Conservation (phyloP, 225 moss, liverwort and hornwort genomes). For the Sphagnum contortum region DNA sequence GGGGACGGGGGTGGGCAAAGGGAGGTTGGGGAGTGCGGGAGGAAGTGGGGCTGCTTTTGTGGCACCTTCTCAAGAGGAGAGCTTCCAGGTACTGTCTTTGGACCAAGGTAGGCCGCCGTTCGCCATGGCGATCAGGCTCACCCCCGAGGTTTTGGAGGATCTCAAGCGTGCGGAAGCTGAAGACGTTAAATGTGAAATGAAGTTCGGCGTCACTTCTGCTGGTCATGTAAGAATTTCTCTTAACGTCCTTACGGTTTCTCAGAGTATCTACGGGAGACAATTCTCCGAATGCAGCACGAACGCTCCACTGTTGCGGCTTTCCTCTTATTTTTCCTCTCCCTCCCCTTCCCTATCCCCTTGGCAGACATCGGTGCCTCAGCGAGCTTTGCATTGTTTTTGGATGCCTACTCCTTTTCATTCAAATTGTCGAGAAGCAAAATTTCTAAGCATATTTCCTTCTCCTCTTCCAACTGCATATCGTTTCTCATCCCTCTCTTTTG, state of each 20-base stretch:
- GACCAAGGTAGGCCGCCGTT: constrained; percentile 38
- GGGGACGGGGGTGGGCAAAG: constrained; percentile 29
- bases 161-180: constrained; percentile 72
- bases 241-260: not conserved
- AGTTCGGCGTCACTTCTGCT: constrained; percentile 58
- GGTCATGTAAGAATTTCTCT: constrained; percentile 47
- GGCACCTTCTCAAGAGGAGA: constrained; percentile 47
- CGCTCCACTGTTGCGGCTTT: too few relatives aligned
- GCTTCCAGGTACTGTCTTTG: constrained; percentile 66
- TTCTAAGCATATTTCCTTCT: too few relatives aligned
- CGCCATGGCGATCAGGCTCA: constrained; percentile 92
- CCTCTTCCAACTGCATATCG: too few relatives aligned
- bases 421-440: too few relatives aligned
- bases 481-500: too few relatives aligned
- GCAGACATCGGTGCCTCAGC: too few relatives aligned
- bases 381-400: too few relatives aligned
- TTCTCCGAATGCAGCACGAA: not conserved
- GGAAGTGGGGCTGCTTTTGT: constrained; percentile 21
- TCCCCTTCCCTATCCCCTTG: too few relatives aligned
- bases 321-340: too few relatives aligned
- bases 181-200: constrained; percentile 58
- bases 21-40: constrained; percentile 25
- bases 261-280: not conserved
- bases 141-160: constrained; percentile 70
- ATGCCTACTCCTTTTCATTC: too few relatives aligned